phyloP scores from a whole-genome alignment of 306 rosid species.

The barrel medic (Medicago truncatula) region MtrunA17r5.0-ANR NC_053043.1:38869501-38870000 shows the following conservation, averaged over 20 bases:
- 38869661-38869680: constrained; percentile 38
- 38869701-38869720: constrained; percentile 34
- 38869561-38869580: constrained; percentile 40
- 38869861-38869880: neutral
- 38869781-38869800: constrained; percentile 46
- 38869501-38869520: neutral
- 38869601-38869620: neutral
- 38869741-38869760: constrained; percentile 15
- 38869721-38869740: constrained; percentile 32
- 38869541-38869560: neutral
- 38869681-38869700: constrained; percentile 34
- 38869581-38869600: constrained; percentile 24
- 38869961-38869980: too few species aligned
- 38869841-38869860: constrained; percentile 13
- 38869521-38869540: neutral
- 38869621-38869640: constrained; percentile 38
- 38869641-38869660: constrained; percentile 37
- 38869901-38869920: too few species aligned
- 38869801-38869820: constrained; percentile 35
- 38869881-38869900: neutral
- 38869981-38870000: too few species aligned
- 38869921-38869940: too few species aligned
- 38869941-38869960: too few species aligned
- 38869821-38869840: neutral
- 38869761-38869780: constrained; percentile 43